phyloP scores from a whole-genome alignment of 176 grass and related monocot genomes.

The Oryza nivara region DNA sequence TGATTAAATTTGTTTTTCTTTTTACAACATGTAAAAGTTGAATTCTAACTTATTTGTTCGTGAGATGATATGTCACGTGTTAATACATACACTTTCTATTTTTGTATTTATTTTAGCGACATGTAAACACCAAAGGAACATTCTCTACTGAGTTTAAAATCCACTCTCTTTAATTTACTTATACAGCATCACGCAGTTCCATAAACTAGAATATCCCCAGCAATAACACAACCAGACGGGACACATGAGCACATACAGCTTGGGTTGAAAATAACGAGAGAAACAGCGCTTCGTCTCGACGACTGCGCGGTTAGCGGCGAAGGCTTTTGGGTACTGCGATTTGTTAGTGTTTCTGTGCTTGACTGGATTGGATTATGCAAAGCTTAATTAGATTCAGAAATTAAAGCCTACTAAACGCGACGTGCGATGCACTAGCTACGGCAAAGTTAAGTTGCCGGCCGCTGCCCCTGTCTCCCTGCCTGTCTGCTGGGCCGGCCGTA shows the following conservation, averaged over 20 bases:
- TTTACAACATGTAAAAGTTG: too few species aligned
- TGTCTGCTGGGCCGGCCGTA: not conserved
- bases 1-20: too few species aligned
- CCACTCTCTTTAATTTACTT: too few species aligned
- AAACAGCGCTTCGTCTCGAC: not conserved
- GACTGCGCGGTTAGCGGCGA: not conserved
- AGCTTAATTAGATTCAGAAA: not conserved
- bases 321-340: not conserved
- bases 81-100: too few species aligned
- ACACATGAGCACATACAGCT: not conserved
- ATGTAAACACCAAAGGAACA: too few species aligned
- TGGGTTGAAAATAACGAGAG: not conserved
- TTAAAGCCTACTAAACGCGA: not conserved
- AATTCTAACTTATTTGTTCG: too few species aligned
- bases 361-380: not conserved
- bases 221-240: not conserved
- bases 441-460: not conserved
- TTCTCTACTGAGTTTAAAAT: too few species aligned
- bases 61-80: too few species aligned
- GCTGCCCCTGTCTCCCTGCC: not conserved
- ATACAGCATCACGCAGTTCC: not conserved
- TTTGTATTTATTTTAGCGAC: too few species aligned
- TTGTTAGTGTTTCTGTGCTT: not conserved
- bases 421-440: not conserved
- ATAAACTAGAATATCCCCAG: not conserved